These are phyloP conservation scores for Leucaena leucocephala DNA, from an alignment of 306 rosid genomes.

Conservation along the genomic window DNA sequence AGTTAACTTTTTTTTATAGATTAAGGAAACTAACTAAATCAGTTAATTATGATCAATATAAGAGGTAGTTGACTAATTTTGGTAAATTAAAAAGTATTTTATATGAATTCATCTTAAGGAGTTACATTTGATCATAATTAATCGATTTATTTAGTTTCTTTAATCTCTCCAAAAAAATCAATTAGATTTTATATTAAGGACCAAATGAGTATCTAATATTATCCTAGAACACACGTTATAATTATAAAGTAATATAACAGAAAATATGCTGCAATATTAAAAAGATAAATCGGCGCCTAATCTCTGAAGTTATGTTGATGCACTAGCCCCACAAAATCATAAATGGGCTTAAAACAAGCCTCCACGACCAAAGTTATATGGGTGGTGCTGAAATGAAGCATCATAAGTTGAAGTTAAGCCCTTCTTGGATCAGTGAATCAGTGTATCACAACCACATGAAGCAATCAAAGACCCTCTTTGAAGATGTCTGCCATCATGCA, in stretches of 20 bases:
- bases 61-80: no score
- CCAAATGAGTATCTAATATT: no score
- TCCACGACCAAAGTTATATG: neutral
- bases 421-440: neutral
- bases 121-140: no score
- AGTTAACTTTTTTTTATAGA: no score
- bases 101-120: no score
- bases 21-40: no score
- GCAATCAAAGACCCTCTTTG: neutral
- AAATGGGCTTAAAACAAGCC: neutral
- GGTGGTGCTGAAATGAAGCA: neutral
- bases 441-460: neutral
- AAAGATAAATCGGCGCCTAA: neutral
- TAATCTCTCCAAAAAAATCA: no score
- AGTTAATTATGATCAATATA: no score
- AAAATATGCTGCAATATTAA: neutral
- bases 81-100: no score
- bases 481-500: conserved; percentile 15
- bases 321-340: neutral
- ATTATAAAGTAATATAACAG: no score
- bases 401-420: neutral
- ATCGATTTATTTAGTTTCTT: no score
- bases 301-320: neutral
- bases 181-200: no score
- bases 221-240: neutral